Conservation (phyloP, 1,284 basidiomycete species). For the Cystobasidium sp. region DNA sequence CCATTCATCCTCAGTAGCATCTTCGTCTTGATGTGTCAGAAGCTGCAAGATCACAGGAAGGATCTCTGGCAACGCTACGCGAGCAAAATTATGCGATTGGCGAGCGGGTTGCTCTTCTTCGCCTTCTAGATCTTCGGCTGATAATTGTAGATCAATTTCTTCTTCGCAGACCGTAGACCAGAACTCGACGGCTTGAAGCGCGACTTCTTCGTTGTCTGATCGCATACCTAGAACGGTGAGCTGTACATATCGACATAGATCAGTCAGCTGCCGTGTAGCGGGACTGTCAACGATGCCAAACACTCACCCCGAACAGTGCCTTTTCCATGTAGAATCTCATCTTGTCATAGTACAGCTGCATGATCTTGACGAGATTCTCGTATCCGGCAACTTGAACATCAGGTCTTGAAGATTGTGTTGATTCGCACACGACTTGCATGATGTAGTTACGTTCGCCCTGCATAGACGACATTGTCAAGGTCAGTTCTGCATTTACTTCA, state of each 20-base stretch:
- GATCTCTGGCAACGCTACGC: slow-evolving; percentile 91
- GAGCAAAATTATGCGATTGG: slow-evolving; percentile 89
- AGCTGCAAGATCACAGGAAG: slow-evolving; percentile 88
- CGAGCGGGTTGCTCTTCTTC: slow-evolving; percentile 54
- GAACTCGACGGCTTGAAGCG: slow-evolving; percentile 96
- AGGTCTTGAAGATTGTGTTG: slow-evolving; percentile 81
- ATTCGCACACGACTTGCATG: slow-evolving; percentile 99
- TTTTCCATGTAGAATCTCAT: slow-evolving; percentile 99
- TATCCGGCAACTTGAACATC: slow-evolving; percentile 90
- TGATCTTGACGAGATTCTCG: slow-evolving; percentile 93
- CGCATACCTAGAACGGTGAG: slow-evolving; percentile 99
- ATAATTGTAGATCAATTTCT: slow-evolving; percentile 90
- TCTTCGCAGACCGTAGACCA: slow-evolving; percentile 99
- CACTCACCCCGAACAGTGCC: slow-evolving; percentile 88
- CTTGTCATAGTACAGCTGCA: slow-evolving; percentile 98
- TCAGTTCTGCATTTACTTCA: slow-evolving; percentile 8
- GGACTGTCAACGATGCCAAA: neutral
- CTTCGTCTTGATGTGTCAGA: slow-evolving; percentile 91
- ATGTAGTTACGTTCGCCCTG: slow-evolving; percentile 99
- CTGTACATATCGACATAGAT: slow-evolving; percentile 59
- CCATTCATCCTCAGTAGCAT: slow-evolving; percentile 99
- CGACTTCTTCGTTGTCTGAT: slow-evolving; percentile 85
- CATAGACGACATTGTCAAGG: slow-evolving; percentile 32
- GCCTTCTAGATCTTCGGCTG: slow-evolving; percentile 78
- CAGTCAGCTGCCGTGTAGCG: neutral